Evolutionary conservation across 148 eudicot genomes (phyloP).

Genomic region (Rhododendron henanense): DNA sequence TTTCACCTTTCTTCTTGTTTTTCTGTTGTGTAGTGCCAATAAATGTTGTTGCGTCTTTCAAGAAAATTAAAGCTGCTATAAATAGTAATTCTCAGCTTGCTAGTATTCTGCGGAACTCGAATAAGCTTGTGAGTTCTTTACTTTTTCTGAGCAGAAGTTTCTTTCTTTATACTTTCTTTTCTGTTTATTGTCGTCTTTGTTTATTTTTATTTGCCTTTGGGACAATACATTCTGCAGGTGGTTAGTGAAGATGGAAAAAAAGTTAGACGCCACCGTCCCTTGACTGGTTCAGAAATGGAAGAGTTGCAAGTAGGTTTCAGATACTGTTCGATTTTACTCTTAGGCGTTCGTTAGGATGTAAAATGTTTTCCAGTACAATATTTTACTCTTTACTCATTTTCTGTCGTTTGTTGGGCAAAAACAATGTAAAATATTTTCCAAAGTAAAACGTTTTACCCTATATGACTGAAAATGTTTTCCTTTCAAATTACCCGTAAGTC

Average conservation of each 20-base stretch:
- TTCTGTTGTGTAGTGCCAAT: slow-evolving; percentile 62
- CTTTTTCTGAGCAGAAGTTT: neutral
- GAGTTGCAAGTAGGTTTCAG: slow-evolving; percentile 70
- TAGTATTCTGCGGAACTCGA: slow-evolving; percentile 63
- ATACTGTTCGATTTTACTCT: neutral
- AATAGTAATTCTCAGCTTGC: slow-evolving; percentile 79
- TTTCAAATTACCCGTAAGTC: no score
- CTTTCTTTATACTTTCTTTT: neutral
- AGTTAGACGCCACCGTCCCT: slow-evolving; percentile 73
- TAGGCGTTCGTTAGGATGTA: neutral
- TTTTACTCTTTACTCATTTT: no score
- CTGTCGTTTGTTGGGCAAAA: no score
- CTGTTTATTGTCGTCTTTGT: neutral
- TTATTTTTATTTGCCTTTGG: neutral
- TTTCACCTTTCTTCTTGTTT: neutral
- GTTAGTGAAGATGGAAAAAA: slow-evolving; percentile 98
- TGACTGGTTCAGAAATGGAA: slow-evolving; percentile 77
- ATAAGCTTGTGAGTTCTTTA: slow-evolving; percentile 69
- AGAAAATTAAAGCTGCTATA: slow-evolving; percentile 84
- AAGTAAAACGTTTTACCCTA: no score
- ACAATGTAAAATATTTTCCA: no score
- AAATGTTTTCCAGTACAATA: no score
- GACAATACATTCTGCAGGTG: slow-evolving; percentile 36
- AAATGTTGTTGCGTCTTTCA: slow-evolving; percentile 83
- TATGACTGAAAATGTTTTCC: no score